Base-by-base conservation (phyloP, 805 yeast genomes). In the Phaffomyces thermotolerans region DNA sequence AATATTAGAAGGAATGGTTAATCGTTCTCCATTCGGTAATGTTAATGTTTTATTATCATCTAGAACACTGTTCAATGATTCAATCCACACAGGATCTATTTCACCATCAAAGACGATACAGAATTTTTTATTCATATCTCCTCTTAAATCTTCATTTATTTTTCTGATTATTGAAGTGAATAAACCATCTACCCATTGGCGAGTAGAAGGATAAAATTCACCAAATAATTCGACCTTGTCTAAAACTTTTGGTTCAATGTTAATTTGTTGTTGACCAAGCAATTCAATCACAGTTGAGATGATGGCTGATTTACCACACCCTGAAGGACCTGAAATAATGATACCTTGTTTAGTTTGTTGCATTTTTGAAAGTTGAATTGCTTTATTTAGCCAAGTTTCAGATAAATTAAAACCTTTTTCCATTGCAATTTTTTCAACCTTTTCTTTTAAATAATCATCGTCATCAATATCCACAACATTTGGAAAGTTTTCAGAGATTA, bases 81-180 rank as follows among this genome's bases (percentile, higher is more conserved):
- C 98, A 1, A 87, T 87, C 95, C 97, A 91, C 34, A 78, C 80
- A 0, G 98, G 97, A 57, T 91, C 97, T 31, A 91, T 76, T 53
- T 88, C 96, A 34, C 97, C 95, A 62, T 91, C 97, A 57, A 91
- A 84, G 0, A 90, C 72, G 46, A 91, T 72, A 93, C 95, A 89
- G 14, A 79, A 71, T 3, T 70, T 60, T 46, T 73, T 78, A 2
- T 64, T 49, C 8, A 58, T 52, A 48, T 84, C 90, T 1, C 87
- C 88, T 36, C 84, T 65, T 14, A 74, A 51, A 48, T 80, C 80
- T 4, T 71, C 73, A 24, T 58, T 58, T 1, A 83, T 71, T 41
- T 67, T 69, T 49, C 98, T 67, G 36, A 91, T 54, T 8, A 82
- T 71, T 9, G 76, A 60, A 0, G 95, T 85, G 41, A 90, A 72